A percentile compares a stretch with the other conserved stretches of the same genome.
Conservation (phyloP, 768 basidiomycete species). For the Omphalotus guepiniiformis region DNA sequence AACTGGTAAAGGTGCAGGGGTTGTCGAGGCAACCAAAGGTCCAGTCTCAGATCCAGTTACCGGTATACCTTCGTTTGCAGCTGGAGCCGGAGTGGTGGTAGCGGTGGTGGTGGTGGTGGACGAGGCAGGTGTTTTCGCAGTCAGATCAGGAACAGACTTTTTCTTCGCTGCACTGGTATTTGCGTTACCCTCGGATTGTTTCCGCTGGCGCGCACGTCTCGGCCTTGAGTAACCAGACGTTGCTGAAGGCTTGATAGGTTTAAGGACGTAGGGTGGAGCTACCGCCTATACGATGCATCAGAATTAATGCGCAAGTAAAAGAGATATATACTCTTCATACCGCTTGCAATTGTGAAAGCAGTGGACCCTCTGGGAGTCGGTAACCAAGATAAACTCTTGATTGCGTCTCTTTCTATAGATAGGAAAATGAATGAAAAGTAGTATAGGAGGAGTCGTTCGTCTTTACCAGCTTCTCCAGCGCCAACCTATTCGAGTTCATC, state of each 20-base stretch:
- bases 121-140: not conserved
- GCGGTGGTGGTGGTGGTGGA: not conserved
- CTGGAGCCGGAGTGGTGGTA: too few species aligned
- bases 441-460: not conserved
- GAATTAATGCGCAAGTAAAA: not conserved
- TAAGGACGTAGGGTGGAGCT: constrained; percentile 48
- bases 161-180: not conserved
- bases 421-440: not conserved
- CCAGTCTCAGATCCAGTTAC: too few species aligned
- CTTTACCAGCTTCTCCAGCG: constrained; percentile 45
- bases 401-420: constrained; percentile 29
- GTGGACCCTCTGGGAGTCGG: constrained; percentile 48
- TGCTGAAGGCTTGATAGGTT: constrained; percentile 49
- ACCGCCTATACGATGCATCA: constrained; percentile 31
- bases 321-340: constrained; percentile 33
- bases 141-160: not conserved
- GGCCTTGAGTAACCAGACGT: constrained; percentile 20
- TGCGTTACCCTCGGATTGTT: constrained; percentile 13
- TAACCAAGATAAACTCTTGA: constrained; percentile 50
- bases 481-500: constrained; percentile 43
- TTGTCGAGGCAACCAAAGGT: too few species aligned
- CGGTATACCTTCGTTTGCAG: too few species aligned
- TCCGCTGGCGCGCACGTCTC: constrained; percentile 33
- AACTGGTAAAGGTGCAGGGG: not conserved
- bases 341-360: constrained; percentile 55